A percentile compares a stretch with the other conserved stretches of the same genome.
Conservation (phyloP, 2,329 filamentous ascomycete species). For the Colletotrichum lupini region DNA sequence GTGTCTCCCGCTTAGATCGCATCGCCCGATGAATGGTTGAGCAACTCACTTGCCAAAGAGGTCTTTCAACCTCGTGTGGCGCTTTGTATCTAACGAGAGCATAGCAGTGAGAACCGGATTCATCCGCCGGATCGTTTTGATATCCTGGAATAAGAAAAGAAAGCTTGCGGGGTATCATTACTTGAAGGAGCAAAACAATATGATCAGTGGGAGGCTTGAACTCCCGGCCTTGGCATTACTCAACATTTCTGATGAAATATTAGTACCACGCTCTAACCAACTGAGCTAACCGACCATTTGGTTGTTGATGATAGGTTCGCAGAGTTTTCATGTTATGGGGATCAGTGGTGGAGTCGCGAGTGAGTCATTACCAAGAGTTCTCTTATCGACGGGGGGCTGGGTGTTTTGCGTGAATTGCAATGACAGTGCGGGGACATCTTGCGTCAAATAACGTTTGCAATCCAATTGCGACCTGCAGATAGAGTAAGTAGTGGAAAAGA, state of each 20-base stretch:
- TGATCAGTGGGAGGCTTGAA: constrained; percentile 36
- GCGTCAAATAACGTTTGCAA: background rate
- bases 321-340: background rate
- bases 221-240: constrained; percentile 35
- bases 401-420: background rate
- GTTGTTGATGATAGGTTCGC: rapidly evolving
- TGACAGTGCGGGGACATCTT: background rate
- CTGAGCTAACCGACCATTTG: constrained; percentile 33
- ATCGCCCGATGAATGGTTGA: too few species aligned
- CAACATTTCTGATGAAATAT: constrained; percentile 25
- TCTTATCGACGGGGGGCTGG: background rate
- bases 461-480: background rate
- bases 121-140: too few species aligned
- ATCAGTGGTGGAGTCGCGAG: constrained; percentile 4
- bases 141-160: background rate
- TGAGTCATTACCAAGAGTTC: background rate
- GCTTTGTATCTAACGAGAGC: too few species aligned
- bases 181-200: background rate
- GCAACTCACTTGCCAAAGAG: too few species aligned
- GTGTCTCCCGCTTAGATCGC: too few species aligned
- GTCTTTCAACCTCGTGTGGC: too few species aligned
- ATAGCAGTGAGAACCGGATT: too few species aligned
- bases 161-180: background rate
- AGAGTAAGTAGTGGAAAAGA: background rate
- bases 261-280: constrained; percentile 37